Conservation (phyloP, 441 rosid genomes). For the Corymbia calophylla region DNA sequence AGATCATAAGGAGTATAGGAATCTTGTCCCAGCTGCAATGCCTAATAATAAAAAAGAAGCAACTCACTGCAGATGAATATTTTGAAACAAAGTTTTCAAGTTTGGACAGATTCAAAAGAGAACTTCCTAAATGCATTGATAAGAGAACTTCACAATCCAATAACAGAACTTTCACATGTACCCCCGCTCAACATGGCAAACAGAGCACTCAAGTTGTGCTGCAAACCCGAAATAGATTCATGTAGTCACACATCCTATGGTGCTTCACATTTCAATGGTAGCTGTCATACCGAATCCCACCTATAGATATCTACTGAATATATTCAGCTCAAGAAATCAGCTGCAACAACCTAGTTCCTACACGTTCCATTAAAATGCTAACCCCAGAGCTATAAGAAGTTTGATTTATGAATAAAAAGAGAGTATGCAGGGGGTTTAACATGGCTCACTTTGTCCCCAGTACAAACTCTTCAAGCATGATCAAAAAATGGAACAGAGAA, state of each 20-base stretch:
- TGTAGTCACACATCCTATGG: neutral
- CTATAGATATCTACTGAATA: neutral
- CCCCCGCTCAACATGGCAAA: neutral
- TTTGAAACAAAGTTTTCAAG: neutral
- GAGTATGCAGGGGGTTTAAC: neutral
- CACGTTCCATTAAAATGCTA: neutral
- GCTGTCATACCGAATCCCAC: neutral
- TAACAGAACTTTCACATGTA: neutral
- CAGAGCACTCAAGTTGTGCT: neutral
- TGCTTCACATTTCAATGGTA: neutral
- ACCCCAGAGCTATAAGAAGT: neutral
- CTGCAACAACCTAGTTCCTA: neutral
- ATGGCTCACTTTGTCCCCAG: neutral
- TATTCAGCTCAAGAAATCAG: neutral
- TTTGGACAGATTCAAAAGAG: neutral
- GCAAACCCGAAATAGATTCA: neutral
- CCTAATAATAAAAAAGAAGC: slow-evolving; percentile 30
- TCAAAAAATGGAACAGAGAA: neutral
- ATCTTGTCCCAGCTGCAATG: slow-evolving; percentile 93
- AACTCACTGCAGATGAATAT: slow-evolving; percentile 1
- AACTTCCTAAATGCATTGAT: neutral
- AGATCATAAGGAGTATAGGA: slow-evolving; percentile 44
- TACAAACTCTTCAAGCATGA: neutral
- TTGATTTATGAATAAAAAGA: neutral
- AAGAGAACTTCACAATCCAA: neutral